A percentile compares a stretch with the other conserved stretches of the same genome.
Conservation (phyloP, 129 eudicot genomes). For the Tanacetum coccineum region DNA sequence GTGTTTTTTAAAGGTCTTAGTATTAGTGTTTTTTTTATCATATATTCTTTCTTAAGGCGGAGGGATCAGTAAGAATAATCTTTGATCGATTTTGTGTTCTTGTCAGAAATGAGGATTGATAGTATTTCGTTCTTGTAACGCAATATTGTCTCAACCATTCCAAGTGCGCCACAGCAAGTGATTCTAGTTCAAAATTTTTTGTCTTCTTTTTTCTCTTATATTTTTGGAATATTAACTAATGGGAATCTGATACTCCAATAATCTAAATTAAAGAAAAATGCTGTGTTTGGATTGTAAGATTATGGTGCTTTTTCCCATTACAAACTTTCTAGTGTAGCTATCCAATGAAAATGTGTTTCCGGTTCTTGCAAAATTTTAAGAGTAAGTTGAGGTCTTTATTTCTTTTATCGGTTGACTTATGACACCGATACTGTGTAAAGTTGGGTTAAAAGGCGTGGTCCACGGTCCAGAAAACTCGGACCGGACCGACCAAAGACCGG, state of each 20-base stretch:
- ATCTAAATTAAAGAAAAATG: not conserved
- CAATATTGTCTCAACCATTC: conserved; percentile 81
- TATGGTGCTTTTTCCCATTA: too few species aligned
- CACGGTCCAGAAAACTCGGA: too few species aligned
- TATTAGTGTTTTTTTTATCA: too few species aligned
- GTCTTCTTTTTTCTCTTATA: conserved; percentile 33
- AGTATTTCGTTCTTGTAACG: conserved; percentile 61
- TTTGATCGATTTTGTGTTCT: conserved; percentile 21
- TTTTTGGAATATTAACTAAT: not conserved
- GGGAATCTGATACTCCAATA: too few species aligned
- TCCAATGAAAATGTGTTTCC: not conserved
- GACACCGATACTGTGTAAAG: too few species aligned
- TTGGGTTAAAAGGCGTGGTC: too few species aligned
- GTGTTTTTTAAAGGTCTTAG: too few species aligned
- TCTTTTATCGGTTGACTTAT: not conserved
- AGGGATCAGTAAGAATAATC: conserved; percentile 4
- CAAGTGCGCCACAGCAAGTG: conserved; percentile 91
- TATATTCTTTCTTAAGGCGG: too few species aligned
- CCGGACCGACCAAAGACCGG: too few species aligned
- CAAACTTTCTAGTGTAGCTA: too few species aligned
- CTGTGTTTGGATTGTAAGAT: not conserved
- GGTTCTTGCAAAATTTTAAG: not conserved
- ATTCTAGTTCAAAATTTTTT: conserved; percentile 85
- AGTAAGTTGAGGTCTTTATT: not conserved
- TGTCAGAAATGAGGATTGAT: conserved; percentile 74